Conservation (phyloP, 176 grass and related monocot genomes). For the Elaeis guineensis region DNA sequence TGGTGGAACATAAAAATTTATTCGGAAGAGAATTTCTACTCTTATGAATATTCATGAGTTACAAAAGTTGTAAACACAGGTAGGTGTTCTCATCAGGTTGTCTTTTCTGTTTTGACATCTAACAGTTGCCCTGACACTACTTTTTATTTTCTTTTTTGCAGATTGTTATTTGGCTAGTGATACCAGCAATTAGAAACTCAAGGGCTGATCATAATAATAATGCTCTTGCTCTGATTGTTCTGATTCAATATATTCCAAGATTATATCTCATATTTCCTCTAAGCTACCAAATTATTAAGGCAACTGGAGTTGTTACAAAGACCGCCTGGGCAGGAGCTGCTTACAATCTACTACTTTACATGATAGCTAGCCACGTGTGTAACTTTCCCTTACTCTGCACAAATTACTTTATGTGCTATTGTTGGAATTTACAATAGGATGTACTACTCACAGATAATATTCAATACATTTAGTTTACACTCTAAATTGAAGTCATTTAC, state of each 20-base stretch:
- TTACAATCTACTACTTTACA: slow-evolving; percentile 90
- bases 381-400: neutral
- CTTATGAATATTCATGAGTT: no score
- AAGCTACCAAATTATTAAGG: slow-evolving; percentile 79
- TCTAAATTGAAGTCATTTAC: no score
- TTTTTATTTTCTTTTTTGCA: slow-evolving; percentile 28
- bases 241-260: slow-evolving; percentile 88
- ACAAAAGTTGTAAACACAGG: no score
- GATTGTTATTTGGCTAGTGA: slow-evolving; percentile 91
- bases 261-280: slow-evolving; percentile 97
- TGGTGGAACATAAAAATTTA: no score
- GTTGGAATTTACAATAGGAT: no score
- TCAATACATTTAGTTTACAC: no score
- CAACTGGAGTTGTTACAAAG: slow-evolving; percentile 88
- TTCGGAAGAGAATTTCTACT: no score
- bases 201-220: slow-evolving; percentile 84
- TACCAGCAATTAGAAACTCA: slow-evolving; percentile 68
- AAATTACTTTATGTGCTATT: slow-evolving; percentile 7
- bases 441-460: no score
- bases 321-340: slow-evolving; percentile 90
- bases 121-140: neutral
- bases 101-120: no score
- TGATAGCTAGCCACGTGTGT: slow-evolving; percentile 97
- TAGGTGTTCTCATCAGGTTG: no score
- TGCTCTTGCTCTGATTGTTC: slow-evolving; percentile 78